These are phyloP conservation scores for Hawksworthiomyces lignivorus DNA, from an alignment of 2,329 filamentous ascomycete genomes.

Conservation along the genomic window DNA sequence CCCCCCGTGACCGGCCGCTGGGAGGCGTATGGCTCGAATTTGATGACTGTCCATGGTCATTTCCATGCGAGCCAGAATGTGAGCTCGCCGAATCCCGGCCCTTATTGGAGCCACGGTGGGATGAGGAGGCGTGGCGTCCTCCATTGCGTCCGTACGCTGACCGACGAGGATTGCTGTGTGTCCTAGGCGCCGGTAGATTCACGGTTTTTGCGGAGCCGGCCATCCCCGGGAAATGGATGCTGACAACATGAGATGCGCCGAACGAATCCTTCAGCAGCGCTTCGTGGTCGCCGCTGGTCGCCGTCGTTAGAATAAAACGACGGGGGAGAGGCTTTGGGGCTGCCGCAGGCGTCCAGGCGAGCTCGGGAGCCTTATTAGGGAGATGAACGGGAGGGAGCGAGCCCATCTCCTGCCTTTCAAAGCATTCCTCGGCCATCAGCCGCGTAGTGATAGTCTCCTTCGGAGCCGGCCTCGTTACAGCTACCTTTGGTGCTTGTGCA, in stretches of 20 bases:
- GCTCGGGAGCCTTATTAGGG: slow-evolving; percentile 54
- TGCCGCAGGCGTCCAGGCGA: slow-evolving; percentile 54
- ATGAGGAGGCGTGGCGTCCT: slow-evolving; percentile 5
- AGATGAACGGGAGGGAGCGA: slow-evolving; percentile 64
- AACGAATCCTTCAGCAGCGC: slow-evolving; percentile 30
- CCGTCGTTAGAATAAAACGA: slow-evolving; percentile 38
- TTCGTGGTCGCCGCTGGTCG: slow-evolving; percentile 27
- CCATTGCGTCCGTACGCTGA: slow-evolving; percentile 11
- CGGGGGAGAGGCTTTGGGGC: slow-evolving; percentile 48
- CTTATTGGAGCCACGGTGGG: slow-evolving; percentile 4
- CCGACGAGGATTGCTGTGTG: slow-evolving; percentile 15
- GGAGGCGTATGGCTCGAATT: neutral
- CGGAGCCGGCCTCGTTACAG: slow-evolving; percentile 26
- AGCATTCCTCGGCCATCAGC: slow-evolving; percentile 70
- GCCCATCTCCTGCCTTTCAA: slow-evolving; percentile 73
- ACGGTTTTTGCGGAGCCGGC: slow-evolving; percentile 29
- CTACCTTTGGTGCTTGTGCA: too few relatives aligned
- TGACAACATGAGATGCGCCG: slow-evolving; percentile 31
- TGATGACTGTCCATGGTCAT: slow-evolving; percentile 5
- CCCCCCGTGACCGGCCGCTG: slow-evolving; percentile 9
- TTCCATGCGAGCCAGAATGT: slow-evolving; percentile 11
- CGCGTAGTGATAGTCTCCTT: slow-evolving; percentile 47
- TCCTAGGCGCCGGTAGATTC: slow-evolving; percentile 19
- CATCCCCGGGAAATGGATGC: slow-evolving; percentile 40
- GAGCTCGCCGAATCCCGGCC: slow-evolving; percentile 9